Evolutionary conservation across 2,329 filamentous ascomycete genomes (phyloP).

Genomic region (Fusarium metavorans): DNA sequence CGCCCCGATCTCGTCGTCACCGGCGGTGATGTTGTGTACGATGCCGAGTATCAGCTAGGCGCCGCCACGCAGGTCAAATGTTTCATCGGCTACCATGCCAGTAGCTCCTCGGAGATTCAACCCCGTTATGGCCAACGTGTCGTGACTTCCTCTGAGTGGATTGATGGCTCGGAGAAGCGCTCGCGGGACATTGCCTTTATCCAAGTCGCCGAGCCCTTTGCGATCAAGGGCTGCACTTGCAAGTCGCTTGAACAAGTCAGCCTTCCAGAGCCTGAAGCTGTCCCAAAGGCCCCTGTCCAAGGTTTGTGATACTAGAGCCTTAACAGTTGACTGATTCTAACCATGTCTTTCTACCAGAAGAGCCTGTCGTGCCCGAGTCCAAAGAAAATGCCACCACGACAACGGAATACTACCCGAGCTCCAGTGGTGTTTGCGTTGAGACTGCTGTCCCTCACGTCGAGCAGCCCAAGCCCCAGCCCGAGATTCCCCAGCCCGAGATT

Average conservation of each 20-base stretch:
- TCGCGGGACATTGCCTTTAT: slow-evolving; percentile 27
- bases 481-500: background rate
- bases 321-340: background rate
- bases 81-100: slow-evolving; percentile 47
- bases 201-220: slow-evolving; percentile 13
- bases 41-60: slow-evolving; percentile 37
- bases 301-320: background rate
- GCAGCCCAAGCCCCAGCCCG: background rate
- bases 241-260: slow-evolving; percentile 3
- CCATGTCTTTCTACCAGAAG: background rate
- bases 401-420: background rate
- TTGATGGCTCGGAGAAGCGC: background rate
- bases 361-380: background rate
- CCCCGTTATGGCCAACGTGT: slow-evolving; percentile 9
- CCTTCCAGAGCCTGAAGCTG: background rate
- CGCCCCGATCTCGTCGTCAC: slow-evolving; percentile 26
- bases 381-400: background rate
- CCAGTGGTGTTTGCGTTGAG: background rate
- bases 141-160: slow-evolving; percentile 20
- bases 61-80: slow-evolving; percentile 46
- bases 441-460: background rate
- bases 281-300: background rate
- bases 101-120: slow-evolving; percentile 3
- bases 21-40: slow-evolving; percentile 34
- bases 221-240: slow-evolving; percentile 9